Conservation (phyloP, 1,284 basidiomycete genomes). For the Fomitiporia mediterranea region DNA sequence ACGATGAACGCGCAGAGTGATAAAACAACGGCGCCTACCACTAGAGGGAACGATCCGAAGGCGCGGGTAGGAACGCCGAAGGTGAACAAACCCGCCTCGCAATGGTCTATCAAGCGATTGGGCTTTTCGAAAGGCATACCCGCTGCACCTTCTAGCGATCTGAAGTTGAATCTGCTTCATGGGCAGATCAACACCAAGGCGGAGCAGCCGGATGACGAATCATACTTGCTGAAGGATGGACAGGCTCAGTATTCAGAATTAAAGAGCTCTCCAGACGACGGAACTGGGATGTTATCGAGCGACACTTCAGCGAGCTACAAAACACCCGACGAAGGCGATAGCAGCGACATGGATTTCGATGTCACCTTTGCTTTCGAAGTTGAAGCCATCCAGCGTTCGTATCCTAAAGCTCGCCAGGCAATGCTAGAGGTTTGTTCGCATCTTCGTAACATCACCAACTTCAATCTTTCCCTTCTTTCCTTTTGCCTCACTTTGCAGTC, state of each 20-base stretch:
- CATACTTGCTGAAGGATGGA: background rate
- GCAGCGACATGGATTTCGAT: background rate
- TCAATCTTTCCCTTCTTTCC: background rate
- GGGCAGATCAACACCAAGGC: background rate
- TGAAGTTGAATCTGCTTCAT: background rate
- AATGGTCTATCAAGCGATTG: constrained; percentile 15
- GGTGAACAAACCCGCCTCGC: constrained; percentile 1
- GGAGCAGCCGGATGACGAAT: background rate
- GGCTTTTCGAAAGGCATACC: background rate
- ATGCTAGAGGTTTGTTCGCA: constrained; percentile 15
- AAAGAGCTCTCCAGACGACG: background rate
- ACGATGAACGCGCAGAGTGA: background rate
- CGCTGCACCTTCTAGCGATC: background rate
- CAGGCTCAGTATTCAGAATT: background rate
- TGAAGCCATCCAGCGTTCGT: background rate
- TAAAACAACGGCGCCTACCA: background rate
- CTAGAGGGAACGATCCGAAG: background rate
- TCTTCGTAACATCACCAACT: background rate
- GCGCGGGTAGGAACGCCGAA: background rate
- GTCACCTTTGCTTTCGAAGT: constrained; percentile 2
- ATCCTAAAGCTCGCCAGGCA: constrained; percentile 2
- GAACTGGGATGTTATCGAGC: no score
- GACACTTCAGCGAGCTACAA: background rate
- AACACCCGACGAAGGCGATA: background rate
- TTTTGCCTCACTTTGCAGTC: background rate